Base-by-base conservation (phyloP, 2,329 filamentous ascomycete genomes). In the Trichophyton equinum region DNA sequence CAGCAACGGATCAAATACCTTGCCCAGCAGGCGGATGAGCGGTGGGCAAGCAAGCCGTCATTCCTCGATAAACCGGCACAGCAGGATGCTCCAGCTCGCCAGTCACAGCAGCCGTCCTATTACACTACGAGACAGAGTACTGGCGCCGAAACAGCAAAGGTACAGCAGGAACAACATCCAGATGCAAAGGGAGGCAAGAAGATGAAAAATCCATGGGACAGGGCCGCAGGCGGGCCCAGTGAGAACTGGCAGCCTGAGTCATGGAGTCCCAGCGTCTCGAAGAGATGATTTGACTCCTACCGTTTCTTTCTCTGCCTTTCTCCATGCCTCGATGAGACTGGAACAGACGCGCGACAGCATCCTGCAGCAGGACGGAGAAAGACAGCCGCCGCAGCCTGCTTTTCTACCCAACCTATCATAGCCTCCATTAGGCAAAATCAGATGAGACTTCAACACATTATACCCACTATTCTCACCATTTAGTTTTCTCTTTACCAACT, bases 231-330 rank as follows among this genome's bases (percentile, higher is more conserved):
- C n/a, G 79, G 77, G 0, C 82, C 84, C 0, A 78, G 84, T 60
- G 84, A 88, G 69, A 77, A 74, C n/a, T 88, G 85, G 84, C 83
- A 87, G 71, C 86, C 86, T 0, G 69, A 81, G 56, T 74, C 82
- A 2, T 89, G 86, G 86, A 75, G 71, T 4, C 83, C 83, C 3
- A 71, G 72, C 1, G 65, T 76, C n/a, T 69, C 70, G 33, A 76
- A 74, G 66, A 67, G 70, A 62, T 75, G 68, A 55, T 18, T 7
- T n/a, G 20, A 13, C 27, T 33, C 5, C 3, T n/a, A n/a, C 27
- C 13, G n/a, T 30, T 38, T 38, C 11, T 38, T 38, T 38, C 33
- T 38, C 33, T 13, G 8, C 11, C 33, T 9, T 2, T 13, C 33
- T 4, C 9, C 33, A 38, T 38, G 9, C 2, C 11, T 38, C 33